Base-by-base conservation (phyloP, 768 basidiomycete genomes). In the Strobilomyces dryophilus region DNA sequence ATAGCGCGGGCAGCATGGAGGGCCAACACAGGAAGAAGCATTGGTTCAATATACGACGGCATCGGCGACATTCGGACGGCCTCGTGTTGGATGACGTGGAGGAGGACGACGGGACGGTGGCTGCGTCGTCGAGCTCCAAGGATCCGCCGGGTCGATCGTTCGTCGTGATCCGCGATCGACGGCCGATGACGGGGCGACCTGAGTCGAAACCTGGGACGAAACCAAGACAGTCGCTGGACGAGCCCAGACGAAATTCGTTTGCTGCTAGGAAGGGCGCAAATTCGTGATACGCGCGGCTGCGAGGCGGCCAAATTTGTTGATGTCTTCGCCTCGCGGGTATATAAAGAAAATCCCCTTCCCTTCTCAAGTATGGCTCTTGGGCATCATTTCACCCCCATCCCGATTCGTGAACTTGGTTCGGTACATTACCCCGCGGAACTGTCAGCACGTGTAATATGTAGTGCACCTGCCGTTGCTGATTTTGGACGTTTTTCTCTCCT, bases 31-130 rank as follows among this genome's bases (percentile, higher is more conserved):
- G 74, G 72, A 86, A 83, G 75, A 83, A 78, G 62, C 76, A 76
- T n/a, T 89, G 87, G 87, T 87, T 81, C 63, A 80, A 80, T 49
- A 64, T 87, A 20, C 74, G 82, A 34, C 77, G 82, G 54, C 75
- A 74, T 62, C 76, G 86, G 46, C 76, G 79, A 32, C 78, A 84
- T 54, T 85, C 83, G 59, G 83, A 78, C 53, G 80, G 81, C 41
- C 75, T 76, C 15, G 54, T 68, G 20, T 24, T 71, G 69, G 52
- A 68, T 62, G 65, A 61, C 24, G 66, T 56, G 12, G 52, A 37
- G 21, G 58, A 58, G 41, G 58, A 39, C 29, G 52, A 47, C n/a
- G 55, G 49, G 64, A 74, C 32, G 32, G 51, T 51, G 66, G 69
- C 29, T 29, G 29, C 7, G 29, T 29, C 55, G 37, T 69, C 55